phyloP scores from a whole-genome alignment of 2,329 filamentous ascomycete species.

The Macrophomina pseudophaseolina region DNA sequence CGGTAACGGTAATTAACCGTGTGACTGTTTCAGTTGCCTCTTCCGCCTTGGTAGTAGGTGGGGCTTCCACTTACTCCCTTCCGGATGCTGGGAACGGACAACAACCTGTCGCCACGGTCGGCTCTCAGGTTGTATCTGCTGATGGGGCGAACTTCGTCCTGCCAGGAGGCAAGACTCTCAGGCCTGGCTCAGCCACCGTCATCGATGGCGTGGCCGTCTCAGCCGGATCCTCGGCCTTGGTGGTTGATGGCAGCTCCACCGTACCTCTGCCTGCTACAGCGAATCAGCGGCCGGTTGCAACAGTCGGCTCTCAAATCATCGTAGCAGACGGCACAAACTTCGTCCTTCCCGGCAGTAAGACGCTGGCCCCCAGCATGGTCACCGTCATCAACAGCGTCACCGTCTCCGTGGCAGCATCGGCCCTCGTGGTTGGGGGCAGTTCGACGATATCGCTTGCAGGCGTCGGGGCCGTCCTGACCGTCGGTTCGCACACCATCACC shows the following conservation, averaged over 20 bases:
- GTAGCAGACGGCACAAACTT: not conserved
- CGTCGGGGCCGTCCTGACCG: not conserved
- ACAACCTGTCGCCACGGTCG: slow-evolving; percentile 1
- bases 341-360: not conserved
- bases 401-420: not conserved
- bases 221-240: not conserved
- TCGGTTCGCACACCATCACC: not conserved
- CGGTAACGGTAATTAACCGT: not conserved
- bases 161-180: not conserved
- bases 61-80: not conserved
- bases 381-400: slow-evolving; percentile 8
- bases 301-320: not conserved
- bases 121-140: not conserved
- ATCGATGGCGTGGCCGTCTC: slow-evolving; percentile 5
- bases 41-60: not conserved
- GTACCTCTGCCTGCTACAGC: not conserved
- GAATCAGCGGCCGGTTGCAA: not conserved
- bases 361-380: not conserved
- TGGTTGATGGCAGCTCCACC: slow-evolving; percentile 5
- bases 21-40: slow-evolving; percentile 4
- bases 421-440: slow-evolving; percentile 4
- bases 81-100: not conserved
- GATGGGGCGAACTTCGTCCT: not conserved
- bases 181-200: not conserved
- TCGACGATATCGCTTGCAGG: not conserved